Percentiles rank a stretch among this genome's conserved stretches.
Evolutionary conservation across 805 yeast species (phyloP).

Genomic region (Sugiyamaella qingdaonensis): DNA sequence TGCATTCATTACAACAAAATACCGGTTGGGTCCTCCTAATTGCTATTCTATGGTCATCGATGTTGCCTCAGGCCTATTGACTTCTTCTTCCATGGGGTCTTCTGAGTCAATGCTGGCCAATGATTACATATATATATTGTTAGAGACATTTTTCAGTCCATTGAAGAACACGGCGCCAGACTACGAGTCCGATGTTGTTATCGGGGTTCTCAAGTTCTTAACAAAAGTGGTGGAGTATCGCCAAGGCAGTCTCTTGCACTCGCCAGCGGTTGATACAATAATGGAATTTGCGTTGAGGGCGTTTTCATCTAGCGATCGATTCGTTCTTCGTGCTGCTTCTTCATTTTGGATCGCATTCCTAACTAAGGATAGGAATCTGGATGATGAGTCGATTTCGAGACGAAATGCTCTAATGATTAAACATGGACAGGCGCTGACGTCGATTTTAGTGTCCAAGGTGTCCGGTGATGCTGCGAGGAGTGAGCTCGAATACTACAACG

Average conservation of each 20-base stretch:
- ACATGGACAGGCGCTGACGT: slow-evolving; percentile 31
- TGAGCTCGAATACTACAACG: slow-evolving; percentile 40
- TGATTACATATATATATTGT: slow-evolving; percentile 7
- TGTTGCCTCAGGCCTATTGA: slow-evolving; percentile 24
- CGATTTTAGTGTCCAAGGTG: slow-evolving; percentile 40
- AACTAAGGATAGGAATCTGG: slow-evolving; percentile 6
- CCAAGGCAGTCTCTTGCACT: slow-evolving; percentile 14
- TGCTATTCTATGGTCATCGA: slow-evolving; percentile 26
- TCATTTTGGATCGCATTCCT: slow-evolving; percentile 54
- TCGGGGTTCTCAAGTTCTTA: slow-evolving; percentile 28
- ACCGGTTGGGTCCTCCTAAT: slow-evolving; percentile 21
- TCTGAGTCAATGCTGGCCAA: not conserved
- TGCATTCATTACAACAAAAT: slow-evolving; percentile 38
- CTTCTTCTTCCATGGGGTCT: not conserved
- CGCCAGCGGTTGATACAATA: slow-evolving; percentile 22
- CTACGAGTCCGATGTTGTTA: slow-evolving; percentile 28
- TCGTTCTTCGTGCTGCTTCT: slow-evolving; percentile 49
- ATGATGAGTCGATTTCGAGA: not conserved
- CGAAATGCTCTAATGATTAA: slow-evolving; percentile 25
- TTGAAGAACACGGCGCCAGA: slow-evolving; percentile 8
- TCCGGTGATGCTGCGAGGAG: slow-evolving; percentile 40
- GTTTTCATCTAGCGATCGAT: slow-evolving; percentile 48
- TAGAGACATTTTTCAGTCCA: slow-evolving; percentile 19
- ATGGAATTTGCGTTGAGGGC: slow-evolving; percentile 38
- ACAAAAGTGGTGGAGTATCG: slow-evolving; percentile 21